Percentiles rank a stretch among this genome's conserved stretches.
These are phyloP conservation scores for Aspergillus funiculosus DNA, from an alignment of 495 filamentous ascomycete species.

Conservation along the genomic window DNA sequence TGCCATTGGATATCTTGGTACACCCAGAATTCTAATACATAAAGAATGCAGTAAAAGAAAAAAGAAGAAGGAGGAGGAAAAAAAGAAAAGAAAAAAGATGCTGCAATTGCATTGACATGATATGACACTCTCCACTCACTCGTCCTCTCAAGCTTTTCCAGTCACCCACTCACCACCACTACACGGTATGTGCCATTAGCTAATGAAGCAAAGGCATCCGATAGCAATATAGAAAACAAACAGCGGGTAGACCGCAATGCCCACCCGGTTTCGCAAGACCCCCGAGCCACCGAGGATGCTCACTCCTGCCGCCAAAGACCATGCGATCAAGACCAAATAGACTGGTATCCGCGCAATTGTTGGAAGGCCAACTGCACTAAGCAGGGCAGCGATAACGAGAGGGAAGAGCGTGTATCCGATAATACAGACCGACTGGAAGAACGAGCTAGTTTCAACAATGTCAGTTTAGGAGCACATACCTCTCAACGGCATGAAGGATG, in stretches of 20 bases:
- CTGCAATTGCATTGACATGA: constrained; percentile 11
- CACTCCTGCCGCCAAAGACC: constrained; percentile 90
- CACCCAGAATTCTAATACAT: constrained; percentile 10
- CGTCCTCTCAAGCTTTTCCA: background rate
- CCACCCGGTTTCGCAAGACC: constrained; percentile 89
- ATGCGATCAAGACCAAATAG: constrained; percentile 78
- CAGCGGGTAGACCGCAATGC: constrained; percentile 89
- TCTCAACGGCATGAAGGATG: background rate
- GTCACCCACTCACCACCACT: background rate
- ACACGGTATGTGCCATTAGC: constrained; percentile 41
- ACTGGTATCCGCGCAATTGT: constrained; percentile 80
- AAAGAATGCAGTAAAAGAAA: background rate
- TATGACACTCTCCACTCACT: background rate
- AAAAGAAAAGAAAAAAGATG: constrained; percentile 5
- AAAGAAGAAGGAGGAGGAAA: background rate
- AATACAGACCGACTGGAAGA: constrained; percentile 94
- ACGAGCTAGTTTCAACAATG: constrained; percentile 58
- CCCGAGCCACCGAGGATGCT: constrained; percentile 95
- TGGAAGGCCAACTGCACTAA: constrained; percentile 74
- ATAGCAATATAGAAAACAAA: constrained; percentile 94
- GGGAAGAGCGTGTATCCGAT: constrained; percentile 99
- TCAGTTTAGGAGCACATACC: constrained; percentile 20
- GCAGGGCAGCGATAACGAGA: constrained; percentile 85
- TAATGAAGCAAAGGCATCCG: constrained; percentile 94
- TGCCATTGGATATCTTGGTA: constrained; percentile 19